A percentile compares a stretch with the other conserved stretches of the same genome.
These are phyloP conservation scores for Phycomyces blakesleeanus DNA, from an alignment of 192 early-diverging fungal species.

Conservation along the genomic window DNA sequence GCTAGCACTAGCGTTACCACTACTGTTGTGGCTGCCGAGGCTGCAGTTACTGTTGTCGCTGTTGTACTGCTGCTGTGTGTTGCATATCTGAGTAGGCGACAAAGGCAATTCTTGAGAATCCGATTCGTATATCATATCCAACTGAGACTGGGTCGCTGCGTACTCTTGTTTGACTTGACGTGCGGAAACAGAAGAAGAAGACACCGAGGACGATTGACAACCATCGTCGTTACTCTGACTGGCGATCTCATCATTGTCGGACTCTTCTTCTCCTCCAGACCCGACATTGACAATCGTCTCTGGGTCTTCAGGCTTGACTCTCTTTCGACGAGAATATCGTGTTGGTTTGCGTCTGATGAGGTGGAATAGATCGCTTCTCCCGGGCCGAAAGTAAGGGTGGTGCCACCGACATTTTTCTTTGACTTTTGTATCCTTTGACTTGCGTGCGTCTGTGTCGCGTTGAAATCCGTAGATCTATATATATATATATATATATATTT, in stretches of 20 bases:
- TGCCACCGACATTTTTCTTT: conserved; percentile 45
- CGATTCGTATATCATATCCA: background rate
- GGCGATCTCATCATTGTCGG: conserved; percentile 18
- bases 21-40: too few species aligned
- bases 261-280: conserved; percentile 19
- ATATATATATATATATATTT: background rate
- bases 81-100: background rate
- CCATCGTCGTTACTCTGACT: conserved; percentile 11
- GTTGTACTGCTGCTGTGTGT: background rate
- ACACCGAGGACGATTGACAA: conserved; percentile 7
- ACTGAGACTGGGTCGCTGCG: background rate
- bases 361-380: conserved; percentile 38
- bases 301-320: conserved; percentile 11
- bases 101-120: background rate
- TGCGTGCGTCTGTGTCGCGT: conserved; percentile 45
- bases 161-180: conserved; percentile 1
- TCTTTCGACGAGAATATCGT: conserved; percentile 20
- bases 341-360: conserved; percentile 37
- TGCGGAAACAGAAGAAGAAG: conserved; percentile 4
- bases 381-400: conserved; percentile 41
- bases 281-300: conserved; percentile 17
- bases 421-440: conserved; percentile 42
- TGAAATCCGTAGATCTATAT: conserved; percentile 47
- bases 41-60: too few species aligned
- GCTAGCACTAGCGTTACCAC: too few species aligned